Percentiles rank a stretch among this genome's conserved stretches.
Evolutionary conservation across 495 filamentous ascomycete species (phyloP).

Genomic region (Podospora comata): DNA sequence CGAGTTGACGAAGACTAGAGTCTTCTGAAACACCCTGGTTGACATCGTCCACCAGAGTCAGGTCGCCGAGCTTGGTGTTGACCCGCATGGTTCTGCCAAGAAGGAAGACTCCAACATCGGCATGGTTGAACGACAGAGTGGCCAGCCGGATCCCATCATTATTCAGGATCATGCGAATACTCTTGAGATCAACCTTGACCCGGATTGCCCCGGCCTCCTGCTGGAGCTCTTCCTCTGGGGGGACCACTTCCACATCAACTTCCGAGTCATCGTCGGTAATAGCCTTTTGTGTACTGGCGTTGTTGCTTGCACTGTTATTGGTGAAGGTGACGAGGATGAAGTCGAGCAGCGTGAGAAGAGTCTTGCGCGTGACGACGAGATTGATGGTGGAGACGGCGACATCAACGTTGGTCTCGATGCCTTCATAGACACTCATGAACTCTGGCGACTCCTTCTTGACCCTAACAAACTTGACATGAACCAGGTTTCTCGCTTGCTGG

Average conservation of each 20-base stretch:
- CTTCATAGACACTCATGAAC: constrained; percentile 85
- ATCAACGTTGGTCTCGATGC: constrained; percentile 88
- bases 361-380: constrained; percentile 87
- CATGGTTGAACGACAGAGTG: constrained; percentile 86
- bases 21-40: constrained; percentile 81
- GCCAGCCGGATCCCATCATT: constrained; percentile 95
- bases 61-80: constrained; percentile 78
- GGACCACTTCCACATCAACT: constrained; percentile 37
- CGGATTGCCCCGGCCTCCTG: constrained; percentile 45
- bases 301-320: constrained; percentile 50
- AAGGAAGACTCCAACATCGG: constrained; percentile 85
- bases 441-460: constrained; percentile 91
- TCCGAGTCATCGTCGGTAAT: constrained; percentile 38
- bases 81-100: constrained; percentile 81
- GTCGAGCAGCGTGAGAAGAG: constrained; percentile 89
- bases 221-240: constrained; percentile 32
- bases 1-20: constrained; percentile 78
- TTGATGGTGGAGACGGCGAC: constrained; percentile 94
- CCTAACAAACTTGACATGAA: constrained; percentile 81
- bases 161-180: constrained; percentile 92
- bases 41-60: constrained; percentile 88
- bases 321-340: constrained; percentile 95
- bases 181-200: constrained; percentile 89
- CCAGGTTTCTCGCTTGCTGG: constrained; percentile 70
- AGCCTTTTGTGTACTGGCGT: constrained; percentile 31